Percentiles rank a stretch among this genome's conserved stretches.
phyloP scores from a whole-genome alignment of 2,329 filamentous ascomycete genomes.

The Leptosphaerulina australis region DNA sequence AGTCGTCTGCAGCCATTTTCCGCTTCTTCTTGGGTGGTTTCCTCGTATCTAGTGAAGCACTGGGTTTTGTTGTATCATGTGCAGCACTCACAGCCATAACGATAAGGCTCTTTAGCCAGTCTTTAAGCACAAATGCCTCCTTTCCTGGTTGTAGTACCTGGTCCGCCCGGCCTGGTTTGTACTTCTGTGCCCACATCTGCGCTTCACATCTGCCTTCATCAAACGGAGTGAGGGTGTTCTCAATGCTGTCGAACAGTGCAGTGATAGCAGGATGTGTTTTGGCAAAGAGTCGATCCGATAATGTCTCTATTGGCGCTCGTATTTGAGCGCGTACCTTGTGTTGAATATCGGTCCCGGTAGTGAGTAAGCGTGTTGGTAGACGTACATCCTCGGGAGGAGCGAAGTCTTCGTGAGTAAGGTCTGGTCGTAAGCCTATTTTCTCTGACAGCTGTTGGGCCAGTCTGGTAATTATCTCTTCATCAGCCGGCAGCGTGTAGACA shows the following conservation, averaged over 20 bases:
- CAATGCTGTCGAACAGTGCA: slow-evolving; percentile 65
- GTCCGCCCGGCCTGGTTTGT: slow-evolving; percentile 70
- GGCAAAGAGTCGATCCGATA: slow-evolving; percentile 3
- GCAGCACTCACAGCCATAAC: slow-evolving; percentile 75
- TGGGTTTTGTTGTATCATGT: slow-evolving; percentile 40
- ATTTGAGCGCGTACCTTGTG: slow-evolving; percentile 42
- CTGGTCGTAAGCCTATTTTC: not conserved
- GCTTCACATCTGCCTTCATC: slow-evolving; percentile 78
- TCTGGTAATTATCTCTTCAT: slow-evolving; percentile 36
- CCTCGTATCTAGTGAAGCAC: slow-evolving; percentile 22
- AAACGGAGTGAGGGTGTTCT: slow-evolving; percentile 73
- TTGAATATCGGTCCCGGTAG: slow-evolving; percentile 50
- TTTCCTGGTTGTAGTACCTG: slow-evolving; percentile 77
- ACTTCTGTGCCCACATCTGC: slow-evolving; percentile 80
- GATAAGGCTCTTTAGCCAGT: slow-evolving; percentile 80
- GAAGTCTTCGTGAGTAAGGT: slow-evolving; percentile 16
- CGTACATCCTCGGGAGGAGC: slow-evolving; percentile 35
- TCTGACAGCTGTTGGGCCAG: slow-evolving; percentile 29
- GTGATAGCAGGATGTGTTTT: slow-evolving; percentile 63
- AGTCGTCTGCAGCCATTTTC: slow-evolving; percentile 56
- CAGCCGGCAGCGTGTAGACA: slow-evolving; percentile 25
- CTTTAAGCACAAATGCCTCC: slow-evolving; percentile 72
- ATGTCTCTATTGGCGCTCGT: slow-evolving; percentile 16
- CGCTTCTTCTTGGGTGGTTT: slow-evolving; percentile 63
- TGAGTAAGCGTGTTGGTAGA: slow-evolving; percentile 45